Percentiles rank a stretch among this genome's conserved stretches.
Evolutionary conservation across 1,139 yeast species (phyloP).

Genomic region (Geotrichum macrosporum): DNA sequence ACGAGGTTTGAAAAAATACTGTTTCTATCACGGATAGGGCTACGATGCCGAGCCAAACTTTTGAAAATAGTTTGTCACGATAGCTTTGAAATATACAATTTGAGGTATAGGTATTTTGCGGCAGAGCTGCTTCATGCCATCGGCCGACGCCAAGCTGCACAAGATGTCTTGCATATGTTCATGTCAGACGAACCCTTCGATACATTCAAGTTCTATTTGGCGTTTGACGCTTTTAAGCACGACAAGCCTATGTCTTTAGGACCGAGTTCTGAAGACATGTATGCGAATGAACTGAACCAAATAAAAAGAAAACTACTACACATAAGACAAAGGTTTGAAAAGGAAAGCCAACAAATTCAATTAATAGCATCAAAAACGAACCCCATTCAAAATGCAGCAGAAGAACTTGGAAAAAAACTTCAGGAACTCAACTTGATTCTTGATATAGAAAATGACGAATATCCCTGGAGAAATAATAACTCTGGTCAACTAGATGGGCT

Average conservation of each 20-base stretch:
- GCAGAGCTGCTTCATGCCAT: conserved; percentile 11
- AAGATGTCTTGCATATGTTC: conserved; percentile 8
- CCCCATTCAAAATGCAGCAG: not conserved
- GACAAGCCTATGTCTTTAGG: not conserved
- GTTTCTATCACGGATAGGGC: conserved; percentile 3
- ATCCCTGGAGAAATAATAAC: not conserved
- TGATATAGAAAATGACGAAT: conserved; percentile 2
- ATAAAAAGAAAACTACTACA: conserved; percentile 4
- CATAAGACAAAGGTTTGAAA: conserved; percentile 1
- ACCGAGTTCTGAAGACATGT: conserved; percentile 7
- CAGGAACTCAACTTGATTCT: conserved; percentile 1
- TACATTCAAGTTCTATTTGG: conserved; percentile 11
- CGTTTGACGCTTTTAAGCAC: conserved; percentile 16
- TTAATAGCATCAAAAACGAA: not conserved
- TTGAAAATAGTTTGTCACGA: not conserved
- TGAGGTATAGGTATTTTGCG: conserved; percentile 14
- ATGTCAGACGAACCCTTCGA: conserved; percentile 3
- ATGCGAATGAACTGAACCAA: not conserved
- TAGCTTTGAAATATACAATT: conserved; percentile 4
- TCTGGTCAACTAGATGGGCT: not conserved
- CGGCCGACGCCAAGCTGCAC: conserved; percentile 11
- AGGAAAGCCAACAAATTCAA: not conserved
- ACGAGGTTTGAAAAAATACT: conserved; percentile 6
- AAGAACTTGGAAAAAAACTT: conserved; percentile 6
- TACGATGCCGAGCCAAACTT: conserved; percentile 7